A percentile compares a stretch with the other conserved stretches of the same genome.
phyloP scores from a whole-genome alignment of 1,139 yeast species.

The Blastobotrys niveus region DNA sequence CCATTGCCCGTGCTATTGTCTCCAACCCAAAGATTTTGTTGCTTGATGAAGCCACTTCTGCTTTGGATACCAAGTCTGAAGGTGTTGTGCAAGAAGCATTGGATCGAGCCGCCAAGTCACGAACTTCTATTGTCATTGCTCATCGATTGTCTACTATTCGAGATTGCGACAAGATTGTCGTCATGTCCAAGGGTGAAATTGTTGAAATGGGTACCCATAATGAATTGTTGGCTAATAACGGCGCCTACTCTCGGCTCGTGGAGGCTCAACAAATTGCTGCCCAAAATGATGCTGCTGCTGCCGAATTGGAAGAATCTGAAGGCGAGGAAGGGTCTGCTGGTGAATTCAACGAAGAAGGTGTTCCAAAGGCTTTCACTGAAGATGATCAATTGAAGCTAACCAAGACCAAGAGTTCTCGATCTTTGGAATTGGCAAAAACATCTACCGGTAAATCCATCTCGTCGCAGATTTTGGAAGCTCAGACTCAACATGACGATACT shows the following conservation, averaged over 20 bases:
- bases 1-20: constrained; percentile 75
- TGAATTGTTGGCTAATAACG: constrained; percentile 30
- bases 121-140: constrained; percentile 73
- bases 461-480: constrained; percentile 13
- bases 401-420: not conserved
- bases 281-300: constrained; percentile 24
- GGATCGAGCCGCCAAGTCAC: constrained; percentile 54
- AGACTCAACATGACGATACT: constrained; percentile 14
- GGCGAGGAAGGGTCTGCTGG: constrained; percentile 21
- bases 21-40: constrained; percentile 57
- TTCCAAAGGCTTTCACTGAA: constrained; percentile 13
- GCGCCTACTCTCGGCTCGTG: constrained; percentile 10
- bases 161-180: constrained; percentile 42
- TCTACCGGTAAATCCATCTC: constrained; percentile 14
- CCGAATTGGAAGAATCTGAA: not conserved
- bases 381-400: constrained; percentile 25
- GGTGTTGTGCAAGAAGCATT: constrained; percentile 47
- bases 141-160: constrained; percentile 71
- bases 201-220: constrained; percentile 42
- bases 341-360: constrained; percentile 11
- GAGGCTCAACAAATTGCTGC: constrained; percentile 13
- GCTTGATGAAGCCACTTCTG: constrained; percentile 77
- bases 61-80: constrained; percentile 66
- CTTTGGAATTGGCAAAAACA: constrained; percentile 11
- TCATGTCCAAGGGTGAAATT: constrained; percentile 39